These are phyloP conservation scores for Fusarium sororula DNA, from an alignment of 2,329 filamentous ascomycete genomes.

Conservation along the genomic window DNA sequence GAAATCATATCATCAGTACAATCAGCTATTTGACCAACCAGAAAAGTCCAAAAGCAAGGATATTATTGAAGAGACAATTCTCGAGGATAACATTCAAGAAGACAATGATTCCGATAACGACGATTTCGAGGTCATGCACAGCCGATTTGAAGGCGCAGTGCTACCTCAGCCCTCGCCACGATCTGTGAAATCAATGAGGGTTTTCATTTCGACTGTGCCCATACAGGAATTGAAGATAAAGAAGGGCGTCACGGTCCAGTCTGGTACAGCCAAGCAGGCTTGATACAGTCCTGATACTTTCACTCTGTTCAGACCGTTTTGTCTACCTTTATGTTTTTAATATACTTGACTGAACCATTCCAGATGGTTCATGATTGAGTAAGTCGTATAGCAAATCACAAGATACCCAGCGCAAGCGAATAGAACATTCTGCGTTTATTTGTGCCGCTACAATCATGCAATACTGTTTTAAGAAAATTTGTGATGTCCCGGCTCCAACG, in stretches of 20 bases:
- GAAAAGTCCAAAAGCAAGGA: constrained; percentile 46
- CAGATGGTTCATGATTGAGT: neutral
- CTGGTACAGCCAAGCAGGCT: constrained; percentile 48
- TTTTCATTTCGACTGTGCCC: constrained; percentile 65
- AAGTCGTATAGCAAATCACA: neutral
- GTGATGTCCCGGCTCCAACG: constrained; percentile 32
- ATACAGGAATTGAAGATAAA: constrained; percentile 64
- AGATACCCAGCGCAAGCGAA: constrained; percentile 35
- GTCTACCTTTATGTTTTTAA: neutral
- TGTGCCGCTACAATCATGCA: constrained; percentile 26
- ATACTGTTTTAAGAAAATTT: constrained; percentile 21
- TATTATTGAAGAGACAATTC: constrained; percentile 55
- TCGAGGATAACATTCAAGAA: constrained; percentile 41
- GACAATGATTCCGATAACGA: constrained; percentile 49
- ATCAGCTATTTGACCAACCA: constrained; percentile 61
- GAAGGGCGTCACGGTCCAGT: constrained; percentile 58
- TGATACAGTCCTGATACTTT: neutral
- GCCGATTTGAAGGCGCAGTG: constrained; percentile 64
- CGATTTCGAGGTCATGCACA: constrained; percentile 67
- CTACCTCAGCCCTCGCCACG: constrained; percentile 56
- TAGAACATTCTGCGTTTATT: constrained; percentile 23
- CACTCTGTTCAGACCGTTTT: too few relatives aligned
- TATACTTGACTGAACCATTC: neutral
- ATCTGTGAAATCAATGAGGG: constrained; percentile 64
- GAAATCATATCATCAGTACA: constrained; percentile 65